These are phyloP conservation scores for Paraleonurus japonicus DNA, from an alignment of 257 asterid species.

Conservation along the genomic window DNA sequence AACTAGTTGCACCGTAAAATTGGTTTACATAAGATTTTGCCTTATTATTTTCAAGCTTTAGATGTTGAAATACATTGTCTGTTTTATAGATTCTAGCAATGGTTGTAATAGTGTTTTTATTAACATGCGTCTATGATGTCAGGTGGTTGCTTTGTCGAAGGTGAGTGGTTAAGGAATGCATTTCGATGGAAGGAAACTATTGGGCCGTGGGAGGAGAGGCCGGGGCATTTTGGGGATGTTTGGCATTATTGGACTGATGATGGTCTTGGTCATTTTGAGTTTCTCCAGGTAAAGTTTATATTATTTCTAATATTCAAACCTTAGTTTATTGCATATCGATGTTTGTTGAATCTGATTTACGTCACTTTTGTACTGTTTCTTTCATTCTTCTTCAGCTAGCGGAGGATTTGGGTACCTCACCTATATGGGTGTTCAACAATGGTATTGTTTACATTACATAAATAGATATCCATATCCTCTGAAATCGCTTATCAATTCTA, in stretches of 20 bases:
- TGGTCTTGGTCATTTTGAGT: conserved; percentile 86
- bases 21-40: too few relatives aligned
- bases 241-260: conserved; percentile 99
- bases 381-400: conserved; percentile 66
- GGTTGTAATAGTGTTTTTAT: neutral
- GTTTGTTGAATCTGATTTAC: neutral
- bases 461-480: neutral
- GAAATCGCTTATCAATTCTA: neutral
- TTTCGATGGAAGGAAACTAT: conserved; percentile 97
- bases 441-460: conserved; percentile 45
- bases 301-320: conserved; percentile 5
- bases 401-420: conserved; percentile 85
- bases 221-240: conserved; percentile 97
- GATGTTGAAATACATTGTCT: neutral
- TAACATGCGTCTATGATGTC: conserved; percentile 24
- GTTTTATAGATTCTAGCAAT: neutral
- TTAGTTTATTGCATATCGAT: neutral
- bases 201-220: conserved; percentile 96
- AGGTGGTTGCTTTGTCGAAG: conserved; percentile 99
- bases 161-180: conserved; percentile 87
- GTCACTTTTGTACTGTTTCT: conserved; percentile 6
- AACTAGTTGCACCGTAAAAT: too few relatives aligned
- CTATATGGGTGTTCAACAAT: conserved; percentile 96
- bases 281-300: conserved; percentile 64
- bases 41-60: neutral